Evolutionary conservation across 305 asterid species (phyloP), one percentile per base, ranked within the genome.

Genomic region (Euphrasia arctica): DNA sequence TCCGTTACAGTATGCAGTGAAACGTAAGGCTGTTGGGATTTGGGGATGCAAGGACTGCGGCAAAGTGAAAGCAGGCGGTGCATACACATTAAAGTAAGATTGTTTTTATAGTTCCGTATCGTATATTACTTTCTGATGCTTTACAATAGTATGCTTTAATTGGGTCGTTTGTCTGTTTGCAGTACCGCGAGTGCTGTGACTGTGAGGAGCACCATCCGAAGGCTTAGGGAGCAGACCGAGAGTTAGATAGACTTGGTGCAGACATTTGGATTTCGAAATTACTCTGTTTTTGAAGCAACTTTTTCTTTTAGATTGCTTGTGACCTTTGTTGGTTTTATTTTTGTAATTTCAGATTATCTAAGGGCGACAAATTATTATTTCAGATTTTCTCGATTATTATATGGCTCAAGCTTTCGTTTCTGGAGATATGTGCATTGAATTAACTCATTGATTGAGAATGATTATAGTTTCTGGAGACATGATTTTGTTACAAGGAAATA

Each of bases 31-130:
- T 0, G 95, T 91, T 0, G 96, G 95, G 47, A 91, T 91, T 31
- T 91, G 95, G 92, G 96, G 98, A 15, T 85, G 92, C 83, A 87
- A 85, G 80, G 96, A 88, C 68, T 90, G 97, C 27, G 92, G 90
- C 79, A 90, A 87, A 75, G 96, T 85, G 65, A 90, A 90, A 73
- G 95, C 95, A 0, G 96, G 91, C 62, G 93, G 95, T 64, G 97
- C 97, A 59, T 90, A 90, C 86, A 18, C 22, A 18, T 18, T 18
- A 18, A 18, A 18, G 22, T 18, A 18, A 18, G 22, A 18, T 18
- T 9, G 48, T 12, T 34, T 43, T 22, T 3, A 0, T 0, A 7
- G 9, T 52, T 4, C 45, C 42, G 13, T 5, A 18, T 54, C 31
- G 9, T 15, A 49, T 54, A 8, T 52, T 52, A 18, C 22, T 13